Percentiles rank a stretch among this genome's conserved stretches.
phyloP scores from a whole-genome alignment of 768 basidiomycete species.

The Russula ochroleuca region DNA sequence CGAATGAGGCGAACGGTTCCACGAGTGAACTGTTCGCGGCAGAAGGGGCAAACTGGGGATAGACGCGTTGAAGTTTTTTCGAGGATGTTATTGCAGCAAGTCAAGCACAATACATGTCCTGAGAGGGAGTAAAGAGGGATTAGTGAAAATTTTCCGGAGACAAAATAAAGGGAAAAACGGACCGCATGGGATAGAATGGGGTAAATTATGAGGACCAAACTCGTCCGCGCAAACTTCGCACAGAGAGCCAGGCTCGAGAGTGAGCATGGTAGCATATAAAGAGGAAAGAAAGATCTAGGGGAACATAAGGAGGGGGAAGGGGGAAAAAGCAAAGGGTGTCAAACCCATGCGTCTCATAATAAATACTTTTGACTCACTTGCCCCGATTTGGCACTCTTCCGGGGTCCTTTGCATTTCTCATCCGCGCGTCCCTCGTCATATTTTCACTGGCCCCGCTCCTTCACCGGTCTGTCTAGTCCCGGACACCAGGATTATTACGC shows the following conservation, averaged over 20 bases:
- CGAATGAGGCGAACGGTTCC: conserved; percentile 72
- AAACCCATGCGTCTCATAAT: conserved; percentile 5
- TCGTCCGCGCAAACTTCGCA: conserved; percentile 91
- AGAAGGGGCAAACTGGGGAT: conserved; percentile 78
- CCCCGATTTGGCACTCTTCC: conserved; percentile 20
- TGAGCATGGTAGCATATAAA: conserved; percentile 53
- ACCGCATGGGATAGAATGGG: conserved; percentile 84
- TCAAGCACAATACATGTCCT: conserved; percentile 79
- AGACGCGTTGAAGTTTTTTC: conserved; percentile 72
- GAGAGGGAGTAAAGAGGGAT: conserved; percentile 19
- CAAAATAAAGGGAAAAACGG: conserved; percentile 34
- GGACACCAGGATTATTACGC: not conserved
- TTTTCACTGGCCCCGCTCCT: not conserved
- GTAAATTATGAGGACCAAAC: conserved; percentile 67
- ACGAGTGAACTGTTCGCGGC: conserved; percentile 67
- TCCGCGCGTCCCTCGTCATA: not conserved
- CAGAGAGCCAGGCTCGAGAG: conserved; percentile 74
- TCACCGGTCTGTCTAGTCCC: conserved; percentile 10
- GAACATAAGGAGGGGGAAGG: conserved; percentile 20
- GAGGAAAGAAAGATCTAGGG: conserved; percentile 24
- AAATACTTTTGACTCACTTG: conserved; percentile 20
- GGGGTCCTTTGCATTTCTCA: conserved; percentile 24
- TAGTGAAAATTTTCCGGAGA: conserved; percentile 30
- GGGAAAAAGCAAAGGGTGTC: conserved; percentile 17
- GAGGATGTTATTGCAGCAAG: conserved; percentile 74